These are phyloP conservation scores for Talaromyces nanjingensis DNA, from an alignment of 495 filamentous ascomycete species.

Conservation along the genomic window DNA sequence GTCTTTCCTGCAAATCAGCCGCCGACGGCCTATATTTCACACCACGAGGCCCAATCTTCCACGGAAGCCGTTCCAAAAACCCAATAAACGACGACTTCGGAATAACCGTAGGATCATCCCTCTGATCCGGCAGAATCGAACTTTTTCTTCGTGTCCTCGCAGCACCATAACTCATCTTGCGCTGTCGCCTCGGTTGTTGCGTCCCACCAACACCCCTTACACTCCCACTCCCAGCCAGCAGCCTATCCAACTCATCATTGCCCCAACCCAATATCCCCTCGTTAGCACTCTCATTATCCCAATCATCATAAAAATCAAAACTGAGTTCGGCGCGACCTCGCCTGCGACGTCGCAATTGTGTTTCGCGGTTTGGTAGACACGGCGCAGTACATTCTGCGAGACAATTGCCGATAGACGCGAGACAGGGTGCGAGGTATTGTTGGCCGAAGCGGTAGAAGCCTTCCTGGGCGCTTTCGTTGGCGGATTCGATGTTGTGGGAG, in stretches of 20 bases:
- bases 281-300: conserved; percentile 68
- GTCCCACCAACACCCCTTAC: conserved; percentile 20
- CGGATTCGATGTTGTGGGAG: conserved; percentile 84
- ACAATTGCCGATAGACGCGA: conserved; percentile 57
- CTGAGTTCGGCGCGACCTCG: conserved; percentile 68
- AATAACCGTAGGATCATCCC: conserved; percentile 81
- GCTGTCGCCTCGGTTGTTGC: conserved; percentile 64
- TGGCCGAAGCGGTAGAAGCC: conserved; percentile 84
- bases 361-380: conserved; percentile 68
- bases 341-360: conserved; percentile 60
- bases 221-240: conserved; percentile 69
- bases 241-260: conserved; percentile 79
- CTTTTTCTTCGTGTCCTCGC: conserved; percentile 58
- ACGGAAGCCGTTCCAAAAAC: conserved; percentile 77
- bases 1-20: conserved; percentile 86
- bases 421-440: conserved; percentile 75
- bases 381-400: conserved; percentile 62
- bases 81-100: conserved; percentile 80
- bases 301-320: conserved; percentile 99
- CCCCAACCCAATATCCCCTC: conserved; percentile 65
- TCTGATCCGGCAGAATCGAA: conserved; percentile 50
- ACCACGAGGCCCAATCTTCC: conserved; percentile 71
- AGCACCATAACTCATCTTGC: conserved; percentile 86
- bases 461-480: conserved; percentile 84
- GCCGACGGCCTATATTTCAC: conserved; percentile 85